phyloP scores from a whole-genome alignment of 2,329 filamentous ascomycete genomes.

The Hymenoscyphus linearis region DNA sequence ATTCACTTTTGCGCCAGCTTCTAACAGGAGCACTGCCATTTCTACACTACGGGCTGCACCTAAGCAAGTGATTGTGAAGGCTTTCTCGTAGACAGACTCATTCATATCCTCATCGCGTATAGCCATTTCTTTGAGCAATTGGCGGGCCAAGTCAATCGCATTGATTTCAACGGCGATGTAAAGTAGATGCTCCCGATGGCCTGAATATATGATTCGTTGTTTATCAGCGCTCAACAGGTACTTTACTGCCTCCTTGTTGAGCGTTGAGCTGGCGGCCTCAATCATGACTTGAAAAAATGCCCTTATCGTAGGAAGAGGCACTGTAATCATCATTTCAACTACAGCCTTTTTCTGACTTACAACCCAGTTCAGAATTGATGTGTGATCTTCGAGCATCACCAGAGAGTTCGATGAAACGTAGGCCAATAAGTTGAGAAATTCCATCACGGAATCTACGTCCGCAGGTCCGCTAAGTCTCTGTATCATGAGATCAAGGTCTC shows the following conservation, averaged over 20 bases:
- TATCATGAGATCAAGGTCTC: not conserved
- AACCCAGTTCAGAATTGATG: not conserved
- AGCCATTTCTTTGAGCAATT: not conserved
- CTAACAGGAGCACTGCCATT: not conserved
- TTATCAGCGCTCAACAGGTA: not conserved
- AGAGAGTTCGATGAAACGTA: not conserved
- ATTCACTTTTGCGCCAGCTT: not conserved
- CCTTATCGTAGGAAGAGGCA: not conserved
- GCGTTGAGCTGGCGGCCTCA: not conserved
- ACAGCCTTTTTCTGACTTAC: not conserved
- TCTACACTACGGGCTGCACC: not conserved
- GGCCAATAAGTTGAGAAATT: not conserved
- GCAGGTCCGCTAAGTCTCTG: not conserved
- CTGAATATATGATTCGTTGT: not conserved
- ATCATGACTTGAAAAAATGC: not conserved
- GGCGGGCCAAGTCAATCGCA: not conserved
- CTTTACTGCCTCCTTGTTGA: not conserved
- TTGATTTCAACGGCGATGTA: not conserved
- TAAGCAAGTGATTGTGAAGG: not conserved
- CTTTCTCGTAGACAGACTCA: no score
- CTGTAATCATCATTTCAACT: not conserved
- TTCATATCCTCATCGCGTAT: not conserved
- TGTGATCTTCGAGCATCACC: not conserved
- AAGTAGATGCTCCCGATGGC: not conserved
- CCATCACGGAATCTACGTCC: not conserved